These are phyloP conservation scores for Suillus subalutaceus DNA, from an alignment of 768 basidiomycete species.

Conservation along the genomic window DNA sequence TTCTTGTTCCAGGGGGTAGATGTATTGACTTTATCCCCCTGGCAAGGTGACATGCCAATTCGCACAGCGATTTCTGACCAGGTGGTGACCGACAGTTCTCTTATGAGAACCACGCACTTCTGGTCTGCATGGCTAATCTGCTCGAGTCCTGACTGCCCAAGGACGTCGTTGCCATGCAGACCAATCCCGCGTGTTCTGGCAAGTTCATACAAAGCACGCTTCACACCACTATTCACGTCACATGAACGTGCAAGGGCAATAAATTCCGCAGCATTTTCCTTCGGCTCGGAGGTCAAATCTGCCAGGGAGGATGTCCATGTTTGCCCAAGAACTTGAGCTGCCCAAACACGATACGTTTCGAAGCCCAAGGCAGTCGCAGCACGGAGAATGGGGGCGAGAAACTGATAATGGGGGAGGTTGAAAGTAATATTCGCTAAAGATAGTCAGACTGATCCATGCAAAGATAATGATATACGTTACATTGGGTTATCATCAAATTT, in stretches of 20 bases:
- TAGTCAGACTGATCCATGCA: background rate
- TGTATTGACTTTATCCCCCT: too few species aligned
- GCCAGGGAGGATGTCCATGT: constrained; percentile 34
- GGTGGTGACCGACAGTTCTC: too few species aligned
- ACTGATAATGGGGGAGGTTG: constrained; percentile 31
- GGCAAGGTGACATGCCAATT: too few species aligned
- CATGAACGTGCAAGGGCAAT: constrained; percentile 34
- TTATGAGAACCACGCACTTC: too few species aligned
- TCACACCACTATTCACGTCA: background rate
- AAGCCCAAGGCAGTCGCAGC: constrained; percentile 39
- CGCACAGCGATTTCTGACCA: too few species aligned
- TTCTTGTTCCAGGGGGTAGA: too few species aligned
- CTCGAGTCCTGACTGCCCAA: too few species aligned
- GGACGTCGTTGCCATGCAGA: too few species aligned
- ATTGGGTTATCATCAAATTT: constrained; percentile 9
- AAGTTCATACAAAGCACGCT: too few species aligned
- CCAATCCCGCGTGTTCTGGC: too few species aligned
- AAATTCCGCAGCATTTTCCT: constrained; percentile 31
- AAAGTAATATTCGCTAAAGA: constrained; percentile 27
- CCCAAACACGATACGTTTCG: constrained; percentile 28
- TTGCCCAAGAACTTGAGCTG: constrained; percentile 29
- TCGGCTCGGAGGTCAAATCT: constrained; percentile 10
- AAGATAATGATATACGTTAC: background rate
- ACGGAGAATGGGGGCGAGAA: constrained; percentile 37
- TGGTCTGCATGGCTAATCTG: too few species aligned